Evolutionary conservation across 768 basidiomycete species (phyloP), one percentile per base, ranked within the genome.

Genomic region (Lactarius trivialis): DNA sequence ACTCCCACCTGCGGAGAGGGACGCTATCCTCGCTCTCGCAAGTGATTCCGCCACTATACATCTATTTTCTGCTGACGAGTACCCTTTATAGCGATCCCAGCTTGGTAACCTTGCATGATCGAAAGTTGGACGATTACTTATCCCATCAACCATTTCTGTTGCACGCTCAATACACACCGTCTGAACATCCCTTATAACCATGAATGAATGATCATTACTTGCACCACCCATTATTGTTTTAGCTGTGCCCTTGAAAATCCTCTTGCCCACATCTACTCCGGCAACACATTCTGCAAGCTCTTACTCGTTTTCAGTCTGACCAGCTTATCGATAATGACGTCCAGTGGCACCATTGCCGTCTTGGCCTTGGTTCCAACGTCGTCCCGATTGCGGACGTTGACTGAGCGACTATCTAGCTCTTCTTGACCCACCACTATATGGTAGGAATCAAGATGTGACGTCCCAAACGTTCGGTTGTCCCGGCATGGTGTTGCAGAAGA

Each of bases 321-420:
- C 54, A 98, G 74, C 74, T 91, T 88, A 70, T 81, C 71, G 9
- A 86, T 75, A 17, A 94, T 78, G 30, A 82, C 84, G 48, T 89
- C 88, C 32, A 98, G 74, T 12, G 87, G 78, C 51, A 86, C 77
- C 72, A 86, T 88, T 74, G 91, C 85, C 9, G 84, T 84, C 73
- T 87, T 85, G 3, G 86, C 80, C 74, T 98, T 96, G 58, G 82
- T 88, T 24, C 91, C 93, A 36, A 88, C 83, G 68, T 98, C 93
- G 73, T 98, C 96, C 37, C 97, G 85, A 74, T 98, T 98, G 62
- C 96, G 85, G 19, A 98, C 85, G 71, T 99, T 98, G 66, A 98
- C 97, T 6, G 96, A 91, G 45, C 82, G 82, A 49, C 81, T 78
- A 62, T 93, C 88, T 59, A 92, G 76, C 75, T 99, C 97, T 67